Evolutionary conservation across 1,284 basidiomycete species (phyloP).

Genomic region (Heterobasidion parviporum): DNA sequence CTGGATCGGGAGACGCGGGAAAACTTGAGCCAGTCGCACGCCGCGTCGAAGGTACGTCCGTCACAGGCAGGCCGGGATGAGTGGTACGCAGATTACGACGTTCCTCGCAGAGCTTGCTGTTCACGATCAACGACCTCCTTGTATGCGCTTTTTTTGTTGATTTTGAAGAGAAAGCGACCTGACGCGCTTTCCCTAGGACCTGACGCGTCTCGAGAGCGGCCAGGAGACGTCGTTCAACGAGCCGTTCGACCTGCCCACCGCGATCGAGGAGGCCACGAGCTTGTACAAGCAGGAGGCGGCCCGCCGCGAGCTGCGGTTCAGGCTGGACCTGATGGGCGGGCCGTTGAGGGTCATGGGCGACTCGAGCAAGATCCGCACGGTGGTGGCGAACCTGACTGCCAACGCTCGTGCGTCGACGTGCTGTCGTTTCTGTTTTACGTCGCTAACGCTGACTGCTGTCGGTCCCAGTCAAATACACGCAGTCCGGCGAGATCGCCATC

Average conservation of each 20-base stretch:
- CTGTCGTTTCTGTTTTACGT: background rate
- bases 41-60: constrained; percentile 63
- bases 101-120: constrained; percentile 50
- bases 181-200: constrained; percentile 38
- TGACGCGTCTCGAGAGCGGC: constrained; percentile 77
- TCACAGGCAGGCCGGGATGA: background rate
- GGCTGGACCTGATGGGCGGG: constrained; percentile 43
- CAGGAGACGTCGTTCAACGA: constrained; percentile 78
- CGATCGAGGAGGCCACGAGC: constrained; percentile 64
- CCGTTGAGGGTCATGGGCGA: constrained; percentile 66
- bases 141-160: constrained; percentile 22
- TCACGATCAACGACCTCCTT: constrained; percentile 82
- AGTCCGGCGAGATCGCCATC: constrained; percentile 57
- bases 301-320: constrained; percentile 60
- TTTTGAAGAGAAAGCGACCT: background rate
- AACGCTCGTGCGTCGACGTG: constrained; percentile 54
- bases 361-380: constrained; percentile 68
- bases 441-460: background rate
- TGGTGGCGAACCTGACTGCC: constrained; percentile 78
- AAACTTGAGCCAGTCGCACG: constrained; percentile 73
- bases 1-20: constrained; percentile 75
- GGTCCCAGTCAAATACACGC: constrained; percentile 67
- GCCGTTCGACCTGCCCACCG: constrained; percentile 67
- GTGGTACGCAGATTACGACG: constrained; percentile 1
- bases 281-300: constrained; percentile 63